phyloP scores from a whole-genome alignment of 192 early-diverging fungal genomes.

The Backusella parvicylindrica region DNA sequence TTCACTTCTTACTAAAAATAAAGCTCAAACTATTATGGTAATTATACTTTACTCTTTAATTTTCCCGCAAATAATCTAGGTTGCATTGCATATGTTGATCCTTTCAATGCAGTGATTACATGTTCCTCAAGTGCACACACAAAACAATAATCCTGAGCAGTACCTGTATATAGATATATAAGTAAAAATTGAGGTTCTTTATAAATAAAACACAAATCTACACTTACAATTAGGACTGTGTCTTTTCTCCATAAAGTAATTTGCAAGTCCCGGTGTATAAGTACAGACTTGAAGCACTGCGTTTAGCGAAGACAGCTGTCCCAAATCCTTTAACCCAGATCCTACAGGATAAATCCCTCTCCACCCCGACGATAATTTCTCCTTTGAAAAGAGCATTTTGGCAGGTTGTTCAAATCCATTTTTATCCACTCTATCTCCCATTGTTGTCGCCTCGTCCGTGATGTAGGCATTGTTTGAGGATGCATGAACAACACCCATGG shows the following conservation, averaged over 20 bases:
- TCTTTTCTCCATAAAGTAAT: constrained; percentile 59
- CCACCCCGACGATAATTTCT: constrained; percentile 59
- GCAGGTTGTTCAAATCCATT: constrained; percentile 60
- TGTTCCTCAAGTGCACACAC: constrained; percentile 76
- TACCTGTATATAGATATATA: constrained; percentile 10
- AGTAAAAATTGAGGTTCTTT: too few species aligned
- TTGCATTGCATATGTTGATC: constrained; percentile 32
- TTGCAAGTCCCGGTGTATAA: constrained; percentile 70
- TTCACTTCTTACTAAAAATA: background rate
- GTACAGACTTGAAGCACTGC: constrained; percentile 72
- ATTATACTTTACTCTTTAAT: constrained; percentile 49
- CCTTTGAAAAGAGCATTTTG: constrained; percentile 56
- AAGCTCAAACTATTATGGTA: too few species aligned
- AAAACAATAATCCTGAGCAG: constrained; percentile 65
- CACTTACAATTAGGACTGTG: constrained; percentile 64
- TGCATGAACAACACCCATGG: background rate
- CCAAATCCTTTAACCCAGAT: constrained; percentile 65
- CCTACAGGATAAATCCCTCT: constrained; percentile 58
- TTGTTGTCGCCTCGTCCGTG: background rate
- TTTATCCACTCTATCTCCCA: constrained; percentile 43
- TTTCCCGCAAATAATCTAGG: constrained; percentile 54
- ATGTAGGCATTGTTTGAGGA: background rate
- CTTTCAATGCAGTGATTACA: constrained; percentile 52
- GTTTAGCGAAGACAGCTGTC: constrained; percentile 76
- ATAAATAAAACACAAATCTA: background rate